Evolutionary conservation across 2,329 filamentous ascomycete genomes (phyloP).

Genomic region (Didymella segeticola): DNA sequence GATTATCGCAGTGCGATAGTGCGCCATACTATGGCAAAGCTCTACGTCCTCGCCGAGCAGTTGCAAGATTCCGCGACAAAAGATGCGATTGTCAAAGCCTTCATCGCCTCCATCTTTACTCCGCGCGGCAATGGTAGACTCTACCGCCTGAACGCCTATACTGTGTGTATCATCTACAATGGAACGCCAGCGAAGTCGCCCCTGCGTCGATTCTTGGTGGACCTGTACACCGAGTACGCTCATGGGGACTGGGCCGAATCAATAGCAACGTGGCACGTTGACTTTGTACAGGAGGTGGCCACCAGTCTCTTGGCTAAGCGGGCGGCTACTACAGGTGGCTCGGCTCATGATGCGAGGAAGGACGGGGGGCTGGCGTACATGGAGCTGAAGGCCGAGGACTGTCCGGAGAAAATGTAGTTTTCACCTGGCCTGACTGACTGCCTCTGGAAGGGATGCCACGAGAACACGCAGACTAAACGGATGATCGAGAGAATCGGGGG

Average conservation of each 20-base stretch:
- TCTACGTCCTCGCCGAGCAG: constrained; percentile 1
- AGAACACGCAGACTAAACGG: no score
- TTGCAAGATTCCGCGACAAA: neutral
- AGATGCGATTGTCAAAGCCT: neutral
- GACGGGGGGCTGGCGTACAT: no score
- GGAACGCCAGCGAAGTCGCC: neutral
- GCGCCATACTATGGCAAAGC: neutral
- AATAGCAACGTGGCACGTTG: no score
- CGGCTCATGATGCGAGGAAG: no score
- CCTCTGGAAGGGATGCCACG: no score
- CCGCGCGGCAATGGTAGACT: neutral
- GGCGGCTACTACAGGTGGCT: no score
- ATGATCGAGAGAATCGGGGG: no score
- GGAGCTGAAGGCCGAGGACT: no score
- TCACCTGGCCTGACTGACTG: no score
- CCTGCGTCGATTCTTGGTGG: neutral
- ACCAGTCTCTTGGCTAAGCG: no score
- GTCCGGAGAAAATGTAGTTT: no score
- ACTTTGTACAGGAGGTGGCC: no score
- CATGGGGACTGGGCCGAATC: neutral
- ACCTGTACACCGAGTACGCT: neutral
- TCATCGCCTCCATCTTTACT: neutral
- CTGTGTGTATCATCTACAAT: neutral
- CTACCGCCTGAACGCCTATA: fast-evolving
- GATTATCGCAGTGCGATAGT: neutral